A percentile compares a stretch with the other conserved stretches of the same genome.
Conservation (phyloP, 2,329 filamentous ascomycete genomes). For the Fusarium keratoplasticum region DNA sequence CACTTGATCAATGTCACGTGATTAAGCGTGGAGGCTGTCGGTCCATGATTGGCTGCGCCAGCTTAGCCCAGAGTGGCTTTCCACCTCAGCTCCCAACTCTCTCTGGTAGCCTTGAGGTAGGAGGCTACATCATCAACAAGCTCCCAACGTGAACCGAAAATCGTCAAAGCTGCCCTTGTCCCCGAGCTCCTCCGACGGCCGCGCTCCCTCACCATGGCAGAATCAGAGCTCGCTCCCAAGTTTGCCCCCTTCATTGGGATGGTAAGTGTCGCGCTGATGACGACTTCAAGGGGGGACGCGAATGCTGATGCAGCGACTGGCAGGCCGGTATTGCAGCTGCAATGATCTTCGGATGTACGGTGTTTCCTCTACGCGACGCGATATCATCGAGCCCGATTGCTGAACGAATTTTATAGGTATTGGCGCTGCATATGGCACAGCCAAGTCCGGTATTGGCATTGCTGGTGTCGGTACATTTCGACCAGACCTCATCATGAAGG, state of each 20-base stretch:
- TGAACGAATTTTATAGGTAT: slow-evolving; percentile 57
- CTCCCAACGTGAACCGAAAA: slow-evolving; percentile 36
- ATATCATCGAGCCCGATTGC: slow-evolving; percentile 35
- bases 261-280: slow-evolving; percentile 64
- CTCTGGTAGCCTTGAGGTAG: slow-evolving; percentile 37
- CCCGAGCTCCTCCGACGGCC: slow-evolving; percentile 33
- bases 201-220: slow-evolving; percentile 58
- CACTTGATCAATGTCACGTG: slow-evolving; percentile 28
- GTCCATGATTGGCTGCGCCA: slow-evolving; percentile 30
- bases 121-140: slow-evolving; percentile 46
- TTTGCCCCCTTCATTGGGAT: slow-evolving; percentile 92
- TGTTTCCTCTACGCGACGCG: slow-evolving; percentile 28
- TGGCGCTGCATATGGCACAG: slow-evolving; percentile 88
- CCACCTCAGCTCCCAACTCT: slow-evolving; percentile 38
- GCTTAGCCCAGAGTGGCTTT: slow-evolving; percentile 24
- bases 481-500: slow-evolving; percentile 93
- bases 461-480: slow-evolving; percentile 86
- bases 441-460: slow-evolving; percentile 90
- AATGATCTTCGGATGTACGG: slow-evolving; percentile 86
- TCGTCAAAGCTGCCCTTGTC: slow-evolving; percentile 29
- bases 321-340: slow-evolving; percentile 83
- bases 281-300: slow-evolving; percentile 24
- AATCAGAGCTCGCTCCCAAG: slow-evolving; percentile 74
- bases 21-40: not conserved
- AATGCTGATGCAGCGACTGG: slow-evolving; percentile 40